Conservation (phyloP, 352 stramenopile genomes). For the Pythium dissotocum region DNA sequence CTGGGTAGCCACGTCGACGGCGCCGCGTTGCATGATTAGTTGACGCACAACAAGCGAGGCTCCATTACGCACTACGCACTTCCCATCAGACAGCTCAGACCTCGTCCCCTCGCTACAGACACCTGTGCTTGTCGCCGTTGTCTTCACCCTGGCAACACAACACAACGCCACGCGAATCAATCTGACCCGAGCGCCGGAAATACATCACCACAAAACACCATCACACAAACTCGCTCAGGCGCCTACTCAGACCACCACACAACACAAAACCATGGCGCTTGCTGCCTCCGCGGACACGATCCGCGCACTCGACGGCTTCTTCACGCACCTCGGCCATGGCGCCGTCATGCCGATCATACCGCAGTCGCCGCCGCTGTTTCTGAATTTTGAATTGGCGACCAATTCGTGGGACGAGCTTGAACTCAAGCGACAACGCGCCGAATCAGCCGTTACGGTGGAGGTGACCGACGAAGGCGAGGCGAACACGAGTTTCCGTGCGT, state of each 20-base stretch:
- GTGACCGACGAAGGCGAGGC: slow-evolving; percentile 24
- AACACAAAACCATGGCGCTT: slow-evolving; percentile 20
- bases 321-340: slow-evolving; percentile 11
- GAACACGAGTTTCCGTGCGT: slow-evolving; percentile 10
- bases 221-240: background rate
- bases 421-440: slow-evolving; percentile 23
- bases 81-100: background rate
- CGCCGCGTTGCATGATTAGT: slow-evolving; percentile 19
- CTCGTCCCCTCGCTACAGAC: background rate
- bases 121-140: background rate
- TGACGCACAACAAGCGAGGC: slow-evolving; percentile 5
- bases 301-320: slow-evolving; percentile 33
- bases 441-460: slow-evolving; percentile 24
- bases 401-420: slow-evolving; percentile 36
- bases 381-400: slow-evolving; percentile 30
- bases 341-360: background rate
- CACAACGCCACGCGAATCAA: background rate
- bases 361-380: slow-evolving; percentile 20
- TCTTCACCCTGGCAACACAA: background rate
- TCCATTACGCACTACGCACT: background rate
- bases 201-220: background rate
- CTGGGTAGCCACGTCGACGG: slow-evolving; percentile 20
- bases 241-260: background rate
- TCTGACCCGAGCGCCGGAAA: slow-evolving; percentile 2
- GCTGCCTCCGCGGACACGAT: slow-evolving; percentile 22